These are phyloP conservation scores for Phellopilus nigrolimitatus DNA, from an alignment of 1,284 basidiomycete genomes.

Conservation along the genomic window DNA sequence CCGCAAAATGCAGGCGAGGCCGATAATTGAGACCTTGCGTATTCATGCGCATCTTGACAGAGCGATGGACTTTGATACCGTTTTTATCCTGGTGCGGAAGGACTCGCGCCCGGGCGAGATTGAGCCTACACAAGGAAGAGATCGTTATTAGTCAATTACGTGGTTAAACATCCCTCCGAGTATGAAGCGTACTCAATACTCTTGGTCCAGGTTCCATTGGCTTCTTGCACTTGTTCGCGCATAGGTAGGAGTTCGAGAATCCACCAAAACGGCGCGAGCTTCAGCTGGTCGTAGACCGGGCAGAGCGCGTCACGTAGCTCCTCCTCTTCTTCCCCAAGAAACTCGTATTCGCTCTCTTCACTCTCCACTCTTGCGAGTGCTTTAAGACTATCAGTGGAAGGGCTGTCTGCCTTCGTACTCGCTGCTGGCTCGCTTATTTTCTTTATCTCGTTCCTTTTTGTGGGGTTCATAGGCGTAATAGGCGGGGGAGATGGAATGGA, in stretches of 20 bases:
- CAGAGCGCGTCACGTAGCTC: conserved; percentile 24
- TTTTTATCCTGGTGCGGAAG: neutral
- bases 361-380: neutral
- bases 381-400: neutral
- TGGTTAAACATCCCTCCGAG: neutral
- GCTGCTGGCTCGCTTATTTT: neutral
- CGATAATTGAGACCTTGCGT: neutral
- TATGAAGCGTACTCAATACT: neutral
- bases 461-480: neutral
- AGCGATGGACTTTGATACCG: conserved; percentile 10
- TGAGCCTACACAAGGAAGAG: neutral
- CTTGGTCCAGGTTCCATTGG: conserved; percentile 8
- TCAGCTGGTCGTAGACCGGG: conserved; percentile 25
- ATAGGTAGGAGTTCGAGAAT: conserved; percentile 22
- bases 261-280: conserved; percentile 21
- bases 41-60: conserved; percentile 12
- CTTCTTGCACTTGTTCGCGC: neutral
- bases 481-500: neutral
- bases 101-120: conserved; percentile 1
- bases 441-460: neutral
- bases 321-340: conserved; percentile 15
- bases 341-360: neutral
- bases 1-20: conserved; percentile 3
- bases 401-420: neutral
- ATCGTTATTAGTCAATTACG: neutral